phyloP scores from a whole-genome alignment of 805 yeast genomes.

The Lachancea lanzarotensis region DNA sequence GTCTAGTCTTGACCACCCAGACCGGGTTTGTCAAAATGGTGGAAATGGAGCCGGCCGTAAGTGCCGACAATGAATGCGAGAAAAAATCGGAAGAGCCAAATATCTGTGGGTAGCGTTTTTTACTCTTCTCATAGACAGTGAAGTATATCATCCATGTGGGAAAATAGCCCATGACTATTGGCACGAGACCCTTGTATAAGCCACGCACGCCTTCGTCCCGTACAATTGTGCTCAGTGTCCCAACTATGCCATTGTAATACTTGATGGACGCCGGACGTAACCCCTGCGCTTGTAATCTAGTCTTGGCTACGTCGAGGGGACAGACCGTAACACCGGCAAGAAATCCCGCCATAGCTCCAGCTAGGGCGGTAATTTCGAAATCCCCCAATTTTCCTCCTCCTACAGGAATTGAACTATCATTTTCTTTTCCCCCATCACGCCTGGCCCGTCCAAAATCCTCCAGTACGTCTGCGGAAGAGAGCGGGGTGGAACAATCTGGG shows the following conservation, averaged over 20 bases:
- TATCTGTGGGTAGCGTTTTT: constrained; percentile 43
- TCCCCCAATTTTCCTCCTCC: constrained; percentile 27
- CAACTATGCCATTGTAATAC: constrained; percentile 52
- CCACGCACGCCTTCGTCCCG: constrained; percentile 79
- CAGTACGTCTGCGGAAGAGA: constrained; percentile 20
- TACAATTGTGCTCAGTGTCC: constrained; percentile 60
- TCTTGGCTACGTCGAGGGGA: constrained; percentile 93
- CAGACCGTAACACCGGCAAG: constrained; percentile 85
- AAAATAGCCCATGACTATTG: constrained; percentile 88
- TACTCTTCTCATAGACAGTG: constrained; percentile 78
- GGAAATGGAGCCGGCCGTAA: constrained; percentile 83
- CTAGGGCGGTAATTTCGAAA: constrained; percentile 61
- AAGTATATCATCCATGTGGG: constrained; percentile 98
- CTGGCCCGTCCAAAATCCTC: constrained; percentile 9
- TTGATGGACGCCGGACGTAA: constrained; percentile 29
- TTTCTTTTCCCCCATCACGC: constrained; percentile 1
- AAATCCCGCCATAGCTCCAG: constrained; percentile 95
- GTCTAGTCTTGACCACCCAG: constrained; percentile 94
- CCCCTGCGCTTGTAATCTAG: constrained; percentile 91
- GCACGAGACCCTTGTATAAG: constrained; percentile 81
- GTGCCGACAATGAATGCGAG: constrained; percentile 50
- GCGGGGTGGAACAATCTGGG: constrained; percentile 20
- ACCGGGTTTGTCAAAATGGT: constrained; percentile 87
- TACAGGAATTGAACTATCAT: constrained; percentile 1
- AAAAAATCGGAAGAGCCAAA: constrained; percentile 33